Conservation (phyloP, 768 basidiomycete genomes). For the Steccherinum ochraceum region DNA sequence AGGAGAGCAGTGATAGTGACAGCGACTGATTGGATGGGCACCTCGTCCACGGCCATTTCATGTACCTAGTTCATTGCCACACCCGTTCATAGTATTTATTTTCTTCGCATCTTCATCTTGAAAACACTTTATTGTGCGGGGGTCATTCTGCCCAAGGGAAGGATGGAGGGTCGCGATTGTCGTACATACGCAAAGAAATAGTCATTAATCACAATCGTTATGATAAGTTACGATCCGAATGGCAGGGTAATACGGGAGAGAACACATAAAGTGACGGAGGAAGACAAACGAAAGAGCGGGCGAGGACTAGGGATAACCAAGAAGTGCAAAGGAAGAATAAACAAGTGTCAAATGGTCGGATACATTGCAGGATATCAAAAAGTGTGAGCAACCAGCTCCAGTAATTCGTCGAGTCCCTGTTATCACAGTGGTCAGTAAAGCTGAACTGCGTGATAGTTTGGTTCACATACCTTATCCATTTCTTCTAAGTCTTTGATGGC, state of each 20-base stretch:
- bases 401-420: constrained; percentile 23
- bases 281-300: not conserved
- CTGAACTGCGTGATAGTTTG: not conserved
- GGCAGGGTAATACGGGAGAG: too few species aligned
- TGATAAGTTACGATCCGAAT: not conserved
- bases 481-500: constrained; percentile 73
- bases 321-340: not conserved
- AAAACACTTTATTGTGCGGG: too few species aligned
- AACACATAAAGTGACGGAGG: too few species aligned
- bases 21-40: constrained; percentile 42
- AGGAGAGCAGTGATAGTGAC: constrained; percentile 47
- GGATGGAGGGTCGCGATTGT: too few species aligned
- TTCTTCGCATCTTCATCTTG: too few species aligned
- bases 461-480: constrained; percentile 67
- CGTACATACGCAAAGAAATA: too few species aligned
- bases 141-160: too few species aligned
- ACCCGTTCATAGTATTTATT: too few species aligned
- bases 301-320: not conserved
- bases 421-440: not conserved
- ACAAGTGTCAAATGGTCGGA: not conserved
- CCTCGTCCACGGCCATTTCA: not conserved
- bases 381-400: constrained; percentile 9
- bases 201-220: not conserved
- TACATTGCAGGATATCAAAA: not conserved
- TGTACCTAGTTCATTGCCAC: too few species aligned